Conservation (phyloP, 306 rosid species). For the Vigna angularis region DNA sequence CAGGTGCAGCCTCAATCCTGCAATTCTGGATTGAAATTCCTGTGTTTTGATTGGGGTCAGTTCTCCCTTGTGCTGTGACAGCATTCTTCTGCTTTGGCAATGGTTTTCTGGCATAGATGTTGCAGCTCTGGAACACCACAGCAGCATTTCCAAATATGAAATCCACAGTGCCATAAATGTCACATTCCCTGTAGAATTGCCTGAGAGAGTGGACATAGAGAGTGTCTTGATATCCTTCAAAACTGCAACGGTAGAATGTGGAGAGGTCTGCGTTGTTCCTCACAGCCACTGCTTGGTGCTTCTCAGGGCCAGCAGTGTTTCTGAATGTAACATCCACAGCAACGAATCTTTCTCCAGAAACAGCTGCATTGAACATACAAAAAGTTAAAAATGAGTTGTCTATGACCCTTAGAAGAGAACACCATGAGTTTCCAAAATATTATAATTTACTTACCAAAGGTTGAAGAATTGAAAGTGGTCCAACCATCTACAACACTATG, state of each 20-base stretch:
- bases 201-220: slow-evolving; percentile 78
- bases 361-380: slow-evolving; percentile 57
- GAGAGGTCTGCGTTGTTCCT: slow-evolving; percentile 83
- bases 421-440: not conserved
- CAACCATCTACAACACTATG: slow-evolving; percentile 71
- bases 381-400: not conserved
- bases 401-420: not conserved
- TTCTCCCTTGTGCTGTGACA: slow-evolving; percentile 77
- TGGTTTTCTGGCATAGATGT: slow-evolving; percentile 67
- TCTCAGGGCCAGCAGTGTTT: slow-evolving; percentile 81
- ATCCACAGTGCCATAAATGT: slow-evolving; percentile 76
- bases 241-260: slow-evolving; percentile 78
- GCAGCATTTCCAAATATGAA: slow-evolving; percentile 89
- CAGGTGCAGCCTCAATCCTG: slow-evolving; percentile 68
- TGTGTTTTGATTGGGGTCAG: slow-evolving; percentile 70
- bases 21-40: slow-evolving; percentile 85
- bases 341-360: slow-evolving; percentile 69
- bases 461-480: slow-evolving; percentile 78
- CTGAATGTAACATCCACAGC: slow-evolving; percentile 77
- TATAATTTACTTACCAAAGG: slow-evolving; percentile 63
- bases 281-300: slow-evolving; percentile 88
- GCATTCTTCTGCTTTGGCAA: slow-evolving; percentile 56
- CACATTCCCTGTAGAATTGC: slow-evolving; percentile 81
- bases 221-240: slow-evolving; percentile 92
- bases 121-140: slow-evolving; percentile 76